These are phyloP conservation scores for Macrolepiota dolichaula DNA, from an alignment of 768 basidiomycete genomes.

Conservation along the genomic window DNA sequence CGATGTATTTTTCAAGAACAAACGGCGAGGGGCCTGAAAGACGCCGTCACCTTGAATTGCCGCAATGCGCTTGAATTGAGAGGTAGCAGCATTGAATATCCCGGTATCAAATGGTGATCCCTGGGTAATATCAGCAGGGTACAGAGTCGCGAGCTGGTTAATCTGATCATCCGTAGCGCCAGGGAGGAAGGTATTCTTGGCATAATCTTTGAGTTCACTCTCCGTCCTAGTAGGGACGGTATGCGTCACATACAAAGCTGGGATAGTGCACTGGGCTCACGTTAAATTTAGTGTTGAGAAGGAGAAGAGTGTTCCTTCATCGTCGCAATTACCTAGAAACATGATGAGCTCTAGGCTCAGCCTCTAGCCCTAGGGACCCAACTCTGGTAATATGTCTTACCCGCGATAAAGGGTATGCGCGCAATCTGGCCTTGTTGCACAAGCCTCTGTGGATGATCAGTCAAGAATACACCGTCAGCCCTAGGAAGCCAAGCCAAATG, in stretches of 20 bases:
- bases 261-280: constrained; percentile 22
- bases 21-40: constrained; percentile 48
- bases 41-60: constrained; percentile 47
- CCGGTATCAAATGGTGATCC: constrained; percentile 57
- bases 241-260: background rate
- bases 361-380: no score
- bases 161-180: constrained; percentile 25
- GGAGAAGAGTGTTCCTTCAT: constrained; percentile 58
- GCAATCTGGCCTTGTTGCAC: constrained; percentile 42
- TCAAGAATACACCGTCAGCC: constrained; percentile 47
- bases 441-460: constrained; percentile 38
- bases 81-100: constrained; percentile 36
- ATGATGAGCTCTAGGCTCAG: no score
- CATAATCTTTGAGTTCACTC: constrained; percentile 18
- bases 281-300: constrained; percentile 47
- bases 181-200: constrained; percentile 29
- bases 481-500: constrained; percentile 46
- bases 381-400: constrained; percentile 16
- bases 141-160: constrained; percentile 26
- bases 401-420: constrained; percentile 45
- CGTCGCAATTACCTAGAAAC: constrained; percentile 47
- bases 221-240: constrained; percentile 18
- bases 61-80: constrained; percentile 47
- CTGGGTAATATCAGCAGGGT: constrained; percentile 34
- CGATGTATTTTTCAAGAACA: constrained; percentile 35